Conservation (phyloP, 192 early-diverging fungal genomes). For the Pilaira anomala region DNA sequence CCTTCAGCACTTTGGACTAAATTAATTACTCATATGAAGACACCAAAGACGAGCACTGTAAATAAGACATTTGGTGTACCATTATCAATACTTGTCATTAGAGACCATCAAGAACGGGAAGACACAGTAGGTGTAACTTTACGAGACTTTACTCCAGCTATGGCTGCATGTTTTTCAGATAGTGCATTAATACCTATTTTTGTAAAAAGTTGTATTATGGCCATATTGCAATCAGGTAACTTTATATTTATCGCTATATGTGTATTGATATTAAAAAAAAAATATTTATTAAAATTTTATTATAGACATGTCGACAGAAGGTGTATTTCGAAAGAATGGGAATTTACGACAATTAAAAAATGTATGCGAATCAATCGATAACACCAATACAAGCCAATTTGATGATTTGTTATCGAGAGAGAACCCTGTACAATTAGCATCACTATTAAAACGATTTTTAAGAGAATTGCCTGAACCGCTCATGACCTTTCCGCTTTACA, state of each 20-base stretch:
- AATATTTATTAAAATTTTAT: no score
- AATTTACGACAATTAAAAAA: constrained; percentile 91
- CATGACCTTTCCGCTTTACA: constrained; percentile 84
- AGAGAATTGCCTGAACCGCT: constrained; percentile 97
- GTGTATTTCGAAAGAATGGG: constrained; percentile 97
- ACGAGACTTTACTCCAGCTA: neutral
- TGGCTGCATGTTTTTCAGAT: constrained; percentile 47
- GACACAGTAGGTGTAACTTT: neutral
- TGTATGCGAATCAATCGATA: constrained; percentile 73
- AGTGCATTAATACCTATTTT: constrained; percentile 78
- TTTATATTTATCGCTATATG: neutral
- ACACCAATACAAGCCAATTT: constrained; percentile 55
- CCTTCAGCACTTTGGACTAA: constrained; percentile 7
- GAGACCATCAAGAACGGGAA: neutral
- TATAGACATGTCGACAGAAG: constrained; percentile 81
- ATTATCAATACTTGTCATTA: neutral
- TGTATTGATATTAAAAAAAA: neutral
- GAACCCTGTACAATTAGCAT: constrained; percentile 88
- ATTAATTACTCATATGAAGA: constrained; percentile 9
- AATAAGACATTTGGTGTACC: constrained; percentile 12
- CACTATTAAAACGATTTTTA: constrained; percentile 93
- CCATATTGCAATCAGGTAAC: constrained; percentile 69
- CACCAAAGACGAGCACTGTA: neutral
- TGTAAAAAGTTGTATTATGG: constrained; percentile 74
- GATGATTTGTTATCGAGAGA: constrained; percentile 39